Percentiles rank a stretch among this genome's conserved stretches.
phyloP scores from a whole-genome alignment of 2,329 filamentous ascomycete species.

The Colletotrichum falcatum region DNA sequence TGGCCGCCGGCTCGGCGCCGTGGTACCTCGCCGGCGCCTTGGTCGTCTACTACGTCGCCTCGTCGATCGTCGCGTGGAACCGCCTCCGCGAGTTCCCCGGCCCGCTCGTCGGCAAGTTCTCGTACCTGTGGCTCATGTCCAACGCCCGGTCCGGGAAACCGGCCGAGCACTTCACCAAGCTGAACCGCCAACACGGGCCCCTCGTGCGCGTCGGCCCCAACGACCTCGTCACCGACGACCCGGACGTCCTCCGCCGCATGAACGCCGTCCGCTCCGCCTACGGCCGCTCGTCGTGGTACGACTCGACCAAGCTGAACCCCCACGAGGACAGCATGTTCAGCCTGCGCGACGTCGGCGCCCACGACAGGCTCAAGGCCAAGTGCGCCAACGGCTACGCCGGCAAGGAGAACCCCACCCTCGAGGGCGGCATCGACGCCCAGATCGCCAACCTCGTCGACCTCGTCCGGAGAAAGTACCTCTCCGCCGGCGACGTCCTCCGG shows the following conservation, averaged over 20 bases:
- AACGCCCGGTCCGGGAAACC: conserved; percentile 31
- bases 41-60: conserved; percentile 40
- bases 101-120: conserved; percentile 31
- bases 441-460: conserved; percentile 16
- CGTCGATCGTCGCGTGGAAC: conserved; percentile 47
- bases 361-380: conserved; percentile 47
- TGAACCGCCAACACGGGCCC: conserved; percentile 36
- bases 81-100: conserved; percentile 31
- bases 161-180: conserved; percentile 23
- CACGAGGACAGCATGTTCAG: conserved; percentile 40
- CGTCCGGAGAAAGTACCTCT: conserved; percentile 35
- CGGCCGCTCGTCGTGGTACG: conserved; percentile 41
- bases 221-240: conserved; percentile 41
- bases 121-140: conserved; percentile 37
- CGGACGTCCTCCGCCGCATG: conserved; percentile 38
- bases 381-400: conserved; percentile 56
- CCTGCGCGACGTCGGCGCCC: conserved; percentile 52
- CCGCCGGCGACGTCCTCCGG: conserved; percentile 41
- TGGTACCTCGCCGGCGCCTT: conserved; percentile 10
- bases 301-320: conserved; percentile 34
- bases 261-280: conserved; percentile 35
- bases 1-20: background rate
- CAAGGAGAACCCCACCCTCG: conserved; percentile 63
- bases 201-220: conserved; percentile 43
- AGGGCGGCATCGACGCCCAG: conserved; percentile 50